Evolutionary conservation across 2,329 filamentous ascomycete species (phyloP), one percentile per base, ranked within the genome.

Genomic region (Pseudogymnoascus sp.): DNA sequence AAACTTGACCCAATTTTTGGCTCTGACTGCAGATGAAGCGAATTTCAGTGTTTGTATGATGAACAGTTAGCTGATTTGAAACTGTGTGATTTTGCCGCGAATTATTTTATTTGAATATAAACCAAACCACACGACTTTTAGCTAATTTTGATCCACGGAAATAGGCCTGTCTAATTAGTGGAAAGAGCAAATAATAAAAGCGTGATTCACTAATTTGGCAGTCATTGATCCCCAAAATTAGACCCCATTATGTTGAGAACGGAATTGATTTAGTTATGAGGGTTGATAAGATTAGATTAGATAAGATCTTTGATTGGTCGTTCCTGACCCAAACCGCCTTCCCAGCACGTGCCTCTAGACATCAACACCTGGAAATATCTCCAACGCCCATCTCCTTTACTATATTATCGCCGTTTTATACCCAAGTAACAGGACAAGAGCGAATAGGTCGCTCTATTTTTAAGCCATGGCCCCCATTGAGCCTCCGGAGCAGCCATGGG

Each of bases 401-500:
- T 10, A n/a, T 60, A 60, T 40, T 19, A 60, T 17, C 38, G 7
- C 26, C 19, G 33, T 42, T 42, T 38, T 60, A 60, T 60, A 60
- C n/a, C 19, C 35, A 23, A 40, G 26, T 13, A 26, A 40, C 7
- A 60, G 9, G 3, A 21, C 19, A 26, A 60, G 15, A 29, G 33
- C 13, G 21, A 26, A 40, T 11, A 60, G 6, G 1, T 31, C 19
- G 35, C 35, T 19, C 15, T 26, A 35, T 17, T 23, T 40, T 15
- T 23, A 40, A 60, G 35, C 19, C 4, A 60, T 60, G 59, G 33
- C 35, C 31, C 31, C 31, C 6, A 31, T 42, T 26, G 59, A 40
- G 3, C 7, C 23, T 1, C 31, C 59, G 19, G 35, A 60, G 17
- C 33, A 60, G 11, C 80, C 83, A 1, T 88, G 86, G 81, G 79